Evolutionary conservation across 805 yeast species (phyloP), one percentile per base, ranked within the genome.

Genomic region (Priceomyces melissophilus): DNA sequence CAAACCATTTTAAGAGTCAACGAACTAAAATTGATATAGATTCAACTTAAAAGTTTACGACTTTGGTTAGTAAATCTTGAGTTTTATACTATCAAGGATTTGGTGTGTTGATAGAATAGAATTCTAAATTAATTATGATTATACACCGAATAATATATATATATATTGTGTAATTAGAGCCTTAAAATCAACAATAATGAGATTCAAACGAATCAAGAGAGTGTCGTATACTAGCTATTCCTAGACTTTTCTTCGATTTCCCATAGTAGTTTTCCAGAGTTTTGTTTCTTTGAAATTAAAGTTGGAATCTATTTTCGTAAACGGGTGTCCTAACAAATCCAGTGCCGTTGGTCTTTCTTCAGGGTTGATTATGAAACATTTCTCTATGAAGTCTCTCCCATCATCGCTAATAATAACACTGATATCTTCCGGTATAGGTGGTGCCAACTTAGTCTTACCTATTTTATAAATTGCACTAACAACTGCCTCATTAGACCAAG

Each of bases 401-500:
- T 65, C 76, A 3, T 56, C 58, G 1, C 89, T 78, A 37, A 91
- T 81, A 46, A 69, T 63, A 4, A 81, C 81, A 37, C 72, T 58
- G 0, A 91, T 83, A 43, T 89, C 96, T n/a, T 85, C 90, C 0
- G 96, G 95, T 37, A 95, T 89, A 0, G 99, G 99, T 3, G 99
- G 99, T 0, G 96, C 95, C 38, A 82, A 75, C 55, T 87, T 84
- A 23, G 89, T 79, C 45, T 84, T 84, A 4, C 98, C 98, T 33
- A 77, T 63, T 64, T 89, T 87, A 61, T 87, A 84, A 75, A 93
- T 87, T 2, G 97, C 99, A 35, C 96, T 93, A 15, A 90, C 87
- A 11, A 91, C 95, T 35, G 91, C 98, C 49, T 86, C 82, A 46
- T 93, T 88, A 1, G 95, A 87, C 99, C 99, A 93, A 0, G 99